These are phyloP conservation scores for Leishmania mexicana DNA, from an alignment of 208 protist genomes.

Conservation along the genomic window DNA sequence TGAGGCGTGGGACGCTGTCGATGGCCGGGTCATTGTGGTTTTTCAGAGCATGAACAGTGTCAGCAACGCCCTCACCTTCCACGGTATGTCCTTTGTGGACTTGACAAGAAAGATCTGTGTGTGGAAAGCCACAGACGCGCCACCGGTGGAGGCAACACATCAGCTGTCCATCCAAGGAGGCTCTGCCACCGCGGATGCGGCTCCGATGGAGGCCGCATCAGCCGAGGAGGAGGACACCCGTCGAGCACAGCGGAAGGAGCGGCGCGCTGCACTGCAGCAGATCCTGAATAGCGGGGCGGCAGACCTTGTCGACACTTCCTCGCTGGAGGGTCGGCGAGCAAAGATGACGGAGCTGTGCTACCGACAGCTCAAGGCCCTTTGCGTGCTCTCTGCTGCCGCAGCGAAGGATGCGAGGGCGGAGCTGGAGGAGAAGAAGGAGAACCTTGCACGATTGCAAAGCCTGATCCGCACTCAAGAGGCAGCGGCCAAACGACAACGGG, in stretches of 20 bases:
- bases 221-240: constrained; percentile 22
- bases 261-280: constrained; percentile 45
- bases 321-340: constrained; percentile 23
- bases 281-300: constrained; percentile 39
- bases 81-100: constrained; percentile 76
- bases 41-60: constrained; percentile 87
- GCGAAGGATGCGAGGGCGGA: constrained; percentile 34
- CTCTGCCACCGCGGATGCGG: not conserved
- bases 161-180: constrained; percentile 61
- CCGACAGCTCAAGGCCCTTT: constrained; percentile 71
- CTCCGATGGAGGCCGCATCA: not conserved
- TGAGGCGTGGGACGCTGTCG: constrained; percentile 78
- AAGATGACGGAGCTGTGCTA: constrained; percentile 61
- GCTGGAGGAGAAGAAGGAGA: constrained; percentile 39
- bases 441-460: constrained; percentile 26
- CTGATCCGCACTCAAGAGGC: constrained; percentile 7
- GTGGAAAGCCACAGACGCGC: constrained; percentile 78
- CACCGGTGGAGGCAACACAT: constrained; percentile 53
- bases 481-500: not conserved
- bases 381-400: constrained; percentile 46
- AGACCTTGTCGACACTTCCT: constrained; percentile 27
- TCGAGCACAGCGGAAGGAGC: constrained; percentile 31
- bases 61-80: constrained; percentile 79
- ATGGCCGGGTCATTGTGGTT: constrained; percentile 61
- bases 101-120: constrained; percentile 59